Conservation (phyloP, 225 moss, liverwort and hornwort species). For the Marchantia paleacea region DNA sequence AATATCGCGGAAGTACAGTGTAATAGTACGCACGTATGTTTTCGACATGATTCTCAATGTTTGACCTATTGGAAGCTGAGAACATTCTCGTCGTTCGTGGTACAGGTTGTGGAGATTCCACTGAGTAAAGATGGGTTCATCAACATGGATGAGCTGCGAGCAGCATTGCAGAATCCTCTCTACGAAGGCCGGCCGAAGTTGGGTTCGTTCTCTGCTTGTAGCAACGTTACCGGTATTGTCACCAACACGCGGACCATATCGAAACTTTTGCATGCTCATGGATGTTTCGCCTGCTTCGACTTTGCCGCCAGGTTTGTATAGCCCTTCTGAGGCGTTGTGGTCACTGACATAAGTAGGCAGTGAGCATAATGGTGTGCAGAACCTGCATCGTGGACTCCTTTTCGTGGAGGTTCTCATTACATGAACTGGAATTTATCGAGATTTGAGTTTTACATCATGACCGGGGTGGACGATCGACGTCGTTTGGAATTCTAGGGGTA, state of each 20-base stretch:
- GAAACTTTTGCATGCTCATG: slow-evolving; percentile 36
- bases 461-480: too few relatives aligned
- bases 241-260: slow-evolving; percentile 34
- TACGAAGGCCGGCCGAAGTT: slow-evolving; percentile 39
- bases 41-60: too few relatives aligned
- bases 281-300: slow-evolving; percentile 50
- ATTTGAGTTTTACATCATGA: too few relatives aligned
- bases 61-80: too few relatives aligned
- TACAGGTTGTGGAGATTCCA: slow-evolving; percentile 43
- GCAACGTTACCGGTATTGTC: slow-evolving; percentile 51
- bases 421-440: too few relatives aligned
- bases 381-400: too few relatives aligned
- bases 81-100: too few relatives aligned
- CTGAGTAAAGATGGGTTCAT: slow-evolving; percentile 22
- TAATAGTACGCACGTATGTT: not conserved
- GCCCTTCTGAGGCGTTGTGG: not conserved
- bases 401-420: too few relatives aligned
- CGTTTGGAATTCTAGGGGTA: too few relatives aligned
- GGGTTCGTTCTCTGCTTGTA: slow-evolving; percentile 45
- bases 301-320: slow-evolving; percentile 45
- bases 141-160: slow-evolving; percentile 24
- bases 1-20: too few relatives aligned
- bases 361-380: not conserved
- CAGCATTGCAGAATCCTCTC: slow-evolving; percentile 21
- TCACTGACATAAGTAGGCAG: not conserved